phyloP scores from a whole-genome alignment of 306 rosid genomes.

The Hippophae rhamnoides region DNA sequence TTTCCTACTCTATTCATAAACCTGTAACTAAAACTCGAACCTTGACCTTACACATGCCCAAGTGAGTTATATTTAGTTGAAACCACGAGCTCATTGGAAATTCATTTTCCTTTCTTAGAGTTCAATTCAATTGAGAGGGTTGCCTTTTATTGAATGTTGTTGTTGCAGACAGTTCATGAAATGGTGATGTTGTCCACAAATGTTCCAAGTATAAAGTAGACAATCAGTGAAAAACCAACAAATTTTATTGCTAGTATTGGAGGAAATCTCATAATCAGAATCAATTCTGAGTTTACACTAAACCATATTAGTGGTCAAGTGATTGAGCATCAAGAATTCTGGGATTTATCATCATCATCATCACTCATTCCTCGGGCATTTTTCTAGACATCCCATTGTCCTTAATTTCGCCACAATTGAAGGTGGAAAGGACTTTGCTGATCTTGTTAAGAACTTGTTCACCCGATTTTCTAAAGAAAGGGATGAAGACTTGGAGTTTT shows the following conservation, averaged over 20 bases:
- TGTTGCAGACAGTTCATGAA: conserved; percentile 64
- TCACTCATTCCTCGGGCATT: conserved; percentile 48
- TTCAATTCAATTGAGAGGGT: no score
- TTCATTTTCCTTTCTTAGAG: no score
- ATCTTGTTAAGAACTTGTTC: conserved; percentile 36
- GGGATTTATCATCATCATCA: conserved; percentile 79
- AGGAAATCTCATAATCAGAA: conserved; percentile 47
- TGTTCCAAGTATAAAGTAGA: conserved; percentile 76
- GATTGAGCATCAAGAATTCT: conserved; percentile 59
- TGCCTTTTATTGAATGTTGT: no score
- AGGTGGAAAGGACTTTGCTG: conserved; percentile 54
- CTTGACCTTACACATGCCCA: no score
- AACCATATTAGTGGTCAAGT: conserved; percentile 97
- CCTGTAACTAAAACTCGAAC: no score
- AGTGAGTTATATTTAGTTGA: no score
- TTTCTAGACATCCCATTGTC: conserved; percentile 75
- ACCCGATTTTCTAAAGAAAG: conserved; percentile 33
- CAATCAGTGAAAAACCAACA: conserved; percentile 62
- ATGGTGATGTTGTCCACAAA: conserved; percentile 86
- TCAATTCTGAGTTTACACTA: conserved; percentile 73
- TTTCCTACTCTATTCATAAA: no score
- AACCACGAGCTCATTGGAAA: no score
- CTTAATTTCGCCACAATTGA: conserved; percentile 48
- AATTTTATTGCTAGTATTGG: conserved; percentile 39
- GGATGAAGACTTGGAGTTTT: conserved; percentile 45